Percentiles rank a stretch among this genome's conserved stretches.
Conservation (phyloP, 495 filamentous ascomycete species). For the Paragyromitra xinjiangensis region DNA sequence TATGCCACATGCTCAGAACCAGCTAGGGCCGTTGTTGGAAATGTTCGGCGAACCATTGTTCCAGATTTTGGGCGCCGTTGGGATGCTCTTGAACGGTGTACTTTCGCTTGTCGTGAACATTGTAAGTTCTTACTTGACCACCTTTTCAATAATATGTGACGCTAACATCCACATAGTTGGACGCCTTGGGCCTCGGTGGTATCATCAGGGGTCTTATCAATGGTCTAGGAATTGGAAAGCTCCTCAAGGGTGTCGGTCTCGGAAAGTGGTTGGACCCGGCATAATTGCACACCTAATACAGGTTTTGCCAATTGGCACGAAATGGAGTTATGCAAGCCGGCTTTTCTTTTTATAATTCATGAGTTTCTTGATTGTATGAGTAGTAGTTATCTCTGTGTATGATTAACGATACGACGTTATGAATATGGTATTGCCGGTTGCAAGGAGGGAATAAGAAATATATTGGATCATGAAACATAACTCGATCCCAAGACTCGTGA, state of each 20-base stretch:
- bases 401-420: not conserved
- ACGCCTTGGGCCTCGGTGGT: conserved; percentile 84
- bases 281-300: conserved; percentile 1
- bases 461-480: conserved; percentile 5
- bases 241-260: conserved; percentile 78
- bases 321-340: conserved; percentile 1
- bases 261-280: conserved; percentile 59
- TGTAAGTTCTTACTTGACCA: conserved; percentile 52
- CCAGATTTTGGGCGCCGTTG: conserved; percentile 72
- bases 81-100: conserved; percentile 75
- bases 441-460: not conserved
- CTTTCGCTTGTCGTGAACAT: conserved; percentile 81
- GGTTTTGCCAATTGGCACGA: not conserved
- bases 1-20: conserved; percentile 94
- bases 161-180: conserved; percentile 61
- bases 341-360: conserved; percentile 13
- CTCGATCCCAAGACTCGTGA: not conserved
- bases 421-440: conserved; percentile 4
- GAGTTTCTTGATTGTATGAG: conserved; percentile 4
- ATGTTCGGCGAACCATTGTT: conserved; percentile 83
- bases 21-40: conserved; percentile 87
- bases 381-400: not conserved
- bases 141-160: not conserved
- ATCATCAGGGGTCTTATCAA: conserved; percentile 80
- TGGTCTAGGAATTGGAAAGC: conserved; percentile 78